These are phyloP conservation scores for Clitopilus hobsonii DNA, from an alignment of 768 basidiomycete species.

Conservation along the genomic window DNA sequence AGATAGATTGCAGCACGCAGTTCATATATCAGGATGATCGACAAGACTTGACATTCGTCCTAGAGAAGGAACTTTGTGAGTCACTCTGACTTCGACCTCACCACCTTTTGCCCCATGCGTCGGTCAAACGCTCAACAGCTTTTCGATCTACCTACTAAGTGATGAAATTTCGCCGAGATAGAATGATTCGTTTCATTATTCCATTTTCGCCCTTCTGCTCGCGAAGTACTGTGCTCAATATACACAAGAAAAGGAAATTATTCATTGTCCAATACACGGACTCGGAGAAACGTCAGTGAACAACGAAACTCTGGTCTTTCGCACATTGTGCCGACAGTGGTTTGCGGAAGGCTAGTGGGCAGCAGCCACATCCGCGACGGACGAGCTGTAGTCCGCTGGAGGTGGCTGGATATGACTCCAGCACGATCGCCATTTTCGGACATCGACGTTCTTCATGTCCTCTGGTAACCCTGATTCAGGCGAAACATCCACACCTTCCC, in stretches of 20 bases:
- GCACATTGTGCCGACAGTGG: not conserved
- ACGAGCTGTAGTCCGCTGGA: not conserved
- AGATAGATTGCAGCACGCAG: not conserved
- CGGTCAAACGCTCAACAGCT: not conserved
- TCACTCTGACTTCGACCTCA: not conserved
- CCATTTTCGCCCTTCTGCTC: not conserved
- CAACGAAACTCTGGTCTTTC: not conserved
- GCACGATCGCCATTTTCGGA: not conserved
- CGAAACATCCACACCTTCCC: too few species aligned
- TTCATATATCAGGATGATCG: not conserved
- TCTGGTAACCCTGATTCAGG: too few species aligned
- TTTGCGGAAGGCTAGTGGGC: not conserved
- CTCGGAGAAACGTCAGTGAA: not conserved
- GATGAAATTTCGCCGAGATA: not conserved
- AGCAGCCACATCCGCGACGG: not conserved
- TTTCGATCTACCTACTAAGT: not conserved
- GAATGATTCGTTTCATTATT: not conserved
- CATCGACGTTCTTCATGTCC: not conserved
- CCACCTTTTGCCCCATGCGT: not conserved
- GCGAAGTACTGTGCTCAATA: not conserved
- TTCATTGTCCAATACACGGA: not conserved
- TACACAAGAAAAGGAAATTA: not conserved
- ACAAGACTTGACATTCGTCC: not conserved
- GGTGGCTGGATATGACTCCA: not conserved
- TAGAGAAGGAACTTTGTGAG: not conserved